Percentiles rank a stretch among this genome's conserved stretches.
Conservation (phyloP, 2,329 filamentous ascomycete species). For the Falciphora oryzae region DNA sequence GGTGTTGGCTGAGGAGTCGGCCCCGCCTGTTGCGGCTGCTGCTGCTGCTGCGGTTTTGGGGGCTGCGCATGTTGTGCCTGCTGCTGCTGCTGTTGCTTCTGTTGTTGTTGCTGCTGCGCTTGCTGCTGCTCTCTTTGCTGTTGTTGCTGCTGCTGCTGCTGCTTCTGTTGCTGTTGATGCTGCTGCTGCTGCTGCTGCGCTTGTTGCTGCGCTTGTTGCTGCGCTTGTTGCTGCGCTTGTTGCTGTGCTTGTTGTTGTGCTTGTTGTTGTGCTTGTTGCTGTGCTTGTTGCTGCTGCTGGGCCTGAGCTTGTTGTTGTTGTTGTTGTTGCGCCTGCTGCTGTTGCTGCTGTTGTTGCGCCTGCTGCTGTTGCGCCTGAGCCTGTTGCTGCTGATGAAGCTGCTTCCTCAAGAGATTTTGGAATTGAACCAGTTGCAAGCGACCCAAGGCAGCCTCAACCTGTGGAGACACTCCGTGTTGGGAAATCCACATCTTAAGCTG, state of each 20-base stretch:
- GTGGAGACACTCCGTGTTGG: constrained; percentile 24
- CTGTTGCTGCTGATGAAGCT: constrained; percentile 15
- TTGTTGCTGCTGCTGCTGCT: constrained; percentile 6
- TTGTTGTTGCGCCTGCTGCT: not conserved
- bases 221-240: constrained; percentile 17
- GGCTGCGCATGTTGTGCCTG: not conserved
- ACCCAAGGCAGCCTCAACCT: not conserved
- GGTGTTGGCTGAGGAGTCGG: constrained; percentile 16
- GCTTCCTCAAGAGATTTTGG: constrained; percentile 18
- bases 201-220: constrained; percentile 19
- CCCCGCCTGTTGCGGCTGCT: constrained; percentile 7
- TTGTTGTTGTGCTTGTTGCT: constrained; percentile 16
- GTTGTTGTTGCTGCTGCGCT: constrained; percentile 12
- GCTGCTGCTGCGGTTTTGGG: not conserved
- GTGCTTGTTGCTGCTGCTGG: constrained; percentile 11
- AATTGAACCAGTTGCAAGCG: constrained; percentile 36
- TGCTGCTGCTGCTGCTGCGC: constrained; percentile 12
- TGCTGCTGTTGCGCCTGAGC: constrained; percentile 13
- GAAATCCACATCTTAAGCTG: constrained; percentile 38
- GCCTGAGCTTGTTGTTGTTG: not conserved
- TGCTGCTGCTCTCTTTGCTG: constrained; percentile 11
- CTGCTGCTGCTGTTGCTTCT: not conserved
- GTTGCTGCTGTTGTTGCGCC: not conserved
- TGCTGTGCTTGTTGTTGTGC: constrained; percentile 18
- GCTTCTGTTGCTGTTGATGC: constrained; percentile 17